These are phyloP conservation scores for Phylloporus scabripes DNA, from an alignment of 768 basidiomycete genomes.

Conservation along the genomic window DNA sequence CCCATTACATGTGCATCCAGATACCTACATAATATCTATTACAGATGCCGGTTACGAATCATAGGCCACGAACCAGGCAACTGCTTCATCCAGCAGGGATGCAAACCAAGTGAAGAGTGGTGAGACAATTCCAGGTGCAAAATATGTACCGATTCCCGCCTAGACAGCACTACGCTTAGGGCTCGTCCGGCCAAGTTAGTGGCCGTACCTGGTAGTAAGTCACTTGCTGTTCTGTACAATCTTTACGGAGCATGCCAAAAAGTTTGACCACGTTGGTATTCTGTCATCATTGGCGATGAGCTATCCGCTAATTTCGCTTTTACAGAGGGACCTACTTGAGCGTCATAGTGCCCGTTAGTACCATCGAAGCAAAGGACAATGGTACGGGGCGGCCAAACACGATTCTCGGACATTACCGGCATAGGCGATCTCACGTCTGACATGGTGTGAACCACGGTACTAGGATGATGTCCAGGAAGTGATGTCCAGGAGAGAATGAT, in stretches of 20 bases:
- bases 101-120: slow-evolving; percentile 56
- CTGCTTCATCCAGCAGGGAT: slow-evolving; percentile 58
- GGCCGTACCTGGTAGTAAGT: slow-evolving; percentile 64
- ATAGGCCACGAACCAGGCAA: slow-evolving; percentile 56
- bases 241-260: slow-evolving; percentile 62
- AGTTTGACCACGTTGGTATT: slow-evolving; percentile 72
- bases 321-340: slow-evolving; percentile 33
- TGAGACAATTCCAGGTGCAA: slow-evolving; percentile 64
- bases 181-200: not conserved
- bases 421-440: slow-evolving; percentile 1
- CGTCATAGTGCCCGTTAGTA: slow-evolving; percentile 48
- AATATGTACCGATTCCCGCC: slow-evolving; percentile 46
- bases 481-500: not conserved
- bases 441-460: slow-evolving; percentile 13
- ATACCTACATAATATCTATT: slow-evolving; percentile 42
- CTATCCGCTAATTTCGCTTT: not conserved
- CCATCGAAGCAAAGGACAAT: slow-evolving; percentile 69
- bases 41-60: not conserved
- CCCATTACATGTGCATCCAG: slow-evolving; percentile 66
- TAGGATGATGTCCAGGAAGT: no score
- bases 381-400: slow-evolving; percentile 31
- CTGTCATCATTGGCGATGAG: slow-evolving; percentile 18
- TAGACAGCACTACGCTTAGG: slow-evolving; percentile 12
- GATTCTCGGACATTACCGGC: not conserved
- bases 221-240: slow-evolving; percentile 45